Conservation (phyloP, 805 yeast species). For the Saturnispora gosingensis region DNA sequence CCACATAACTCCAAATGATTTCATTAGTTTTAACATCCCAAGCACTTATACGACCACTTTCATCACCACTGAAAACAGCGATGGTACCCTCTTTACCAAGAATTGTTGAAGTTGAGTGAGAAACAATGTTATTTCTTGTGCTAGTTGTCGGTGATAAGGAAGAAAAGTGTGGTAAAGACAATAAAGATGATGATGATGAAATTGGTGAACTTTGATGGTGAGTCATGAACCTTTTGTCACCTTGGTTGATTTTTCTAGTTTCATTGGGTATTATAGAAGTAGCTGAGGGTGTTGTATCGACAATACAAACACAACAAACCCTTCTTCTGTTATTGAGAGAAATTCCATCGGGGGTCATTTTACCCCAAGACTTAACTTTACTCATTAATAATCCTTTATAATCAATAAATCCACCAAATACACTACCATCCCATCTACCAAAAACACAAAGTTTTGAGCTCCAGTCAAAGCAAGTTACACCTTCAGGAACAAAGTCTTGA, state of each 20-base stretch:
- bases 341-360: conserved; percentile 1
- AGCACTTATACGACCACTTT: conserved; percentile 20
- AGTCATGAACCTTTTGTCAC: background rate
- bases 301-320: conserved; percentile 9
- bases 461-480: conserved; percentile 24
- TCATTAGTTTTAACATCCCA: conserved; percentile 26
- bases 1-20: background rate
- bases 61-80: conserved; percentile 27
- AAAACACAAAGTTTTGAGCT: conserved; percentile 19
- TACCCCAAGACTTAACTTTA: conserved; percentile 9
- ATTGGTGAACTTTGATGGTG: background rate
- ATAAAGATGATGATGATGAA: conserved; percentile 1
- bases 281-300: conserved; percentile 2
- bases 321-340: background rate
- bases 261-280: background rate
- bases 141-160: background rate
- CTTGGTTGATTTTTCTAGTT: background rate
- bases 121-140: background rate
- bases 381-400: conserved; percentile 12
- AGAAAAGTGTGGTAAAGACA: background rate
- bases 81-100: conserved; percentile 19
- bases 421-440: conserved; percentile 29
- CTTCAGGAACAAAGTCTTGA: conserved; percentile 23
- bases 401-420: conserved; percentile 21
- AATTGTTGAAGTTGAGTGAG: conserved; percentile 16